Evolutionary conservation across 2,329 filamentous ascomycete species (phyloP), one percentile per base, ranked within the genome.

Genomic region (Phaeoacremonium minimum): DNA sequence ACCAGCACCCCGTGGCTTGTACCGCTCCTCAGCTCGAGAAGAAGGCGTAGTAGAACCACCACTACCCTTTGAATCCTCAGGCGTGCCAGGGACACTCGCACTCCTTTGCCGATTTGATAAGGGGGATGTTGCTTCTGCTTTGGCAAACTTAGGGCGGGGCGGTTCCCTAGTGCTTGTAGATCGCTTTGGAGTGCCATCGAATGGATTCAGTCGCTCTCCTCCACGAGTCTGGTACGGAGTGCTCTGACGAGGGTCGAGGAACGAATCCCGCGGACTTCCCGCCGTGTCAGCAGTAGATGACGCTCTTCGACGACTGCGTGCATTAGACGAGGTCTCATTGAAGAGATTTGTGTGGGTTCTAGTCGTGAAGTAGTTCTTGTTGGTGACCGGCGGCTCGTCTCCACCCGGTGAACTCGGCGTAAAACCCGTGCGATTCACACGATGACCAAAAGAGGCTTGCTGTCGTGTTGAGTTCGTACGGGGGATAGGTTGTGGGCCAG

Each of bases 161-260:
- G 55, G 45, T 19, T 66, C 60, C 20, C 67, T 63, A 14, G 63
- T 64, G 52, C 69, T 75, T 42, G 61, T 65, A 5, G 68, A 59
- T n/a, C 71, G 61, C 32, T 59, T 57, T n/a, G 71, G 49, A 6
- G 52, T 56, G 3, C 64, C 68, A 30, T 77, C 74, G 40, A 76
- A 78, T 0, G 74, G 68, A 31, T 77, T 71, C 5, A 74, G 71
- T 56, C 73, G 80, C 52, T 82, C 78, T 20, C 77, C 75, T 11
- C 73, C 66, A 19, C 71, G 66, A 2, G 64, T 68, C 29, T 67
- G 64, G 48, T 81, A 82, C 0, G 77, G 75, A 6, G 72, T 75
- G 46, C 73, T 75, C 37, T 75, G 65, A n/a, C 75, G 66, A n/a
- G 56, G 53, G 41, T 79, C 72, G 29, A 60, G 38, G 30, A 60